Evolutionary conservation across 2,329 filamentous ascomycete genomes (phyloP).

Genomic region (Penicillium brevicompactum): DNA sequence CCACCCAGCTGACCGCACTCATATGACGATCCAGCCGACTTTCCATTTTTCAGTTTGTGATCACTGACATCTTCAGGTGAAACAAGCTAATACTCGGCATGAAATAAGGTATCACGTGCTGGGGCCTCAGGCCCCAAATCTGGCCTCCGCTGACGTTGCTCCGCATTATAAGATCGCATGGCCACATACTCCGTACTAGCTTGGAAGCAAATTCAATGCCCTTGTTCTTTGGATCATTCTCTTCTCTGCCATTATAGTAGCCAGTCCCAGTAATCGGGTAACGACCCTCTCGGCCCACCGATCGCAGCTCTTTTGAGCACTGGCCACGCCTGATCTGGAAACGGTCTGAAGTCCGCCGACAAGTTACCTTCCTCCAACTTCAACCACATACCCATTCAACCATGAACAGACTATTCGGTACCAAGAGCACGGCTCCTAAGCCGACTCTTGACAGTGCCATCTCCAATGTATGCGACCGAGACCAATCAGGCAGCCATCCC

Average conservation of each 20-base stretch:
- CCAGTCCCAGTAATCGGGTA: conserved; percentile 8
- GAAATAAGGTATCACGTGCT: conserved; percentile 3
- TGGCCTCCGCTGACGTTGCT: conserved; percentile 2
- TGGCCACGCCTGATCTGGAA: conserved; percentile 10
- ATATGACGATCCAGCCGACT: neutral
- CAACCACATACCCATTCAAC: conserved; percentile 5
- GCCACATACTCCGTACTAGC: neutral
- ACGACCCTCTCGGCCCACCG: conserved; percentile 4
- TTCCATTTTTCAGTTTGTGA: neutral
- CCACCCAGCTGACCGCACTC: neutral
- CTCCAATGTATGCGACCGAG: conserved; percentile 62
- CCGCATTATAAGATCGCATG: neutral
- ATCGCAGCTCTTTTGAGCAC: conserved; percentile 6
- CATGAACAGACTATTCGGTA: conserved; percentile 97
- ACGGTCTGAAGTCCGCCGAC: conserved; percentile 2
- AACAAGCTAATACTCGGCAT: conserved; percentile 1
- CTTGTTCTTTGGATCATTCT: neutral
- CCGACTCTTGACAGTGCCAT: conserved; percentile 85
- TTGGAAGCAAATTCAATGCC: neutral
- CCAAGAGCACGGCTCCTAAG: conserved; percentile 83
- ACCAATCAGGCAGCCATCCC: neutral
- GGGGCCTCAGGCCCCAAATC: conserved; percentile 3
- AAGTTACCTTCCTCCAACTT: neutral
- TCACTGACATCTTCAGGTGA: neutral
- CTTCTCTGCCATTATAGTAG: neutral